Base-by-base conservation (phyloP, 2,329 filamentous ascomycete genomes). In the Xylariomycetidae sp. region DNA sequence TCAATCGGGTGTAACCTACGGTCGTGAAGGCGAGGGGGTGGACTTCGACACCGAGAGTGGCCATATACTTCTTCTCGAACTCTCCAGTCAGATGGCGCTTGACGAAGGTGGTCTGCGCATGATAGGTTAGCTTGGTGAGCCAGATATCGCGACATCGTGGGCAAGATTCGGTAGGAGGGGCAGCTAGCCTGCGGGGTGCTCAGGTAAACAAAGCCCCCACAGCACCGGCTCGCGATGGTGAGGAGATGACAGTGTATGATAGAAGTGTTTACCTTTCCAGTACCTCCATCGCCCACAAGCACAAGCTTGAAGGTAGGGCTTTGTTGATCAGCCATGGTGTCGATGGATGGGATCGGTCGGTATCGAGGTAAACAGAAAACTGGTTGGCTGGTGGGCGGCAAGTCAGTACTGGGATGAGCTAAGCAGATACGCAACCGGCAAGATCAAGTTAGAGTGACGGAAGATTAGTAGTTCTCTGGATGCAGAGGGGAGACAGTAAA, bases 31-130 rank as follows among this genome's bases (percentile, higher is more conserved):
- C 85, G 50, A 98, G 87, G 66, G 92, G 92, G 77, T 98, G 92
- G 51, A 98, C 92, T 69, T 98, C 92, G 64, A 98, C 92, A 84
- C 92, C 92, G 50, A 98, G 87, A 41, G 92, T 98, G 58, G 92
- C 92, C 68, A 98, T 97, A 75, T 98, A 98, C 77, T 97, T 98
- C 85, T 98, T 98, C 76, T 98, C 92, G 65, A 98, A 98, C 69
- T 98, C 92, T 67, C 92, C 92, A 63, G 92, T 98, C 81, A 97
- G 80, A 74, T 98, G 92, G 63, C 92, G 92, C 85, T 98, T 98
- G 78, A 98, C 92, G 70, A 98, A 98, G 64, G 92, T 98, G 66
- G 92, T 98, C 92, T 98, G 62, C 27, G n/a, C n/a, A n/a, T n/a
- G n/a, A n/a, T n/a, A n/a, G n/a, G n/a, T n/a, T n/a, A n/a, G n/a